These are phyloP conservation scores for Leptographium procerum DNA, from an alignment of 2,329 filamentous ascomycete genomes.

Conservation along the genomic window DNA sequence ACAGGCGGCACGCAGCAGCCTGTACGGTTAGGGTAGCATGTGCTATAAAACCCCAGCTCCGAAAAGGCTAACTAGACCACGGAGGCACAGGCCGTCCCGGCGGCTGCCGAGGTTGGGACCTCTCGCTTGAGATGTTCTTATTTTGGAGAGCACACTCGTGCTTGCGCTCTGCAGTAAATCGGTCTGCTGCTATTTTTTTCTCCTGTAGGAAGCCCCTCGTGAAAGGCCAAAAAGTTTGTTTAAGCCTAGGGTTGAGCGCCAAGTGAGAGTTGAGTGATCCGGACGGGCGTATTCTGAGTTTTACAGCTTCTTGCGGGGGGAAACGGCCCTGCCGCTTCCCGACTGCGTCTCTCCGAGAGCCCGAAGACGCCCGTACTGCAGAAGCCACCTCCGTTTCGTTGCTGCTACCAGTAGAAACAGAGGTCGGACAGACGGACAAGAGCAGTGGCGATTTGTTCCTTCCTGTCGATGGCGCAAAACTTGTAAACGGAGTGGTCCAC, in stretches of 20 bases:
- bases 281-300: background rate
- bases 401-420: background rate
- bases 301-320: background rate
- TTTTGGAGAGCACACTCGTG: background rate
- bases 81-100: background rate
- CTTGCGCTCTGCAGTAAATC: background rate
- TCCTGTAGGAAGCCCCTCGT: too few species aligned
- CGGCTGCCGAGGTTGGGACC: slow-evolving; percentile 5
- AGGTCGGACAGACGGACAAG: background rate
- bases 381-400: background rate
- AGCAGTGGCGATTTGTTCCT: background rate
- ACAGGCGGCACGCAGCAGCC: background rate
- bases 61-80: background rate
- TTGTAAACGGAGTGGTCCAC: background rate
- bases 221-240: too few species aligned
- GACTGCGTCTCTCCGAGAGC: background rate
- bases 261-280: too few species aligned
- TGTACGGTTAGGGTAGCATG: background rate
- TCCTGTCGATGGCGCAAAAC: background rate
- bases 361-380: background rate
- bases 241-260: too few species aligned
- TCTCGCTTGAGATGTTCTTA: background rate
- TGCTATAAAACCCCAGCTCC: background rate
- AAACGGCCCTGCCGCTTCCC: background rate
- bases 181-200: background rate